Conservation (phyloP, 73 alveolate species). For the Uronychia binucleata region DNA sequence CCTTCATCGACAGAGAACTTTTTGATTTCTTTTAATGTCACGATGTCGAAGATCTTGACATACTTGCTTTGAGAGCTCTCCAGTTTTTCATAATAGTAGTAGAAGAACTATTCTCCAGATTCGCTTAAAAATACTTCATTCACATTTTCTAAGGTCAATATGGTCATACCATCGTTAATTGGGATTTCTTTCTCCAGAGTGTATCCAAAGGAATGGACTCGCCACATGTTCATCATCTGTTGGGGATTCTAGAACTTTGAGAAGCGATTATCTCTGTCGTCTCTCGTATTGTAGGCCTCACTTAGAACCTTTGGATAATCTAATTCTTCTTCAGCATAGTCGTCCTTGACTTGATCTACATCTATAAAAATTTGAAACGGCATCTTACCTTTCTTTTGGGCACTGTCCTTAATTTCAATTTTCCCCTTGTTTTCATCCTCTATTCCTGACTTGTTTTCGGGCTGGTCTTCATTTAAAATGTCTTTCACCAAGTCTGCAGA, state of each 20-base stretch:
- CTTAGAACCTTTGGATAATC: not conserved
- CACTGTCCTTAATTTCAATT: not conserved
- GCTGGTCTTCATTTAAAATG: not conserved
- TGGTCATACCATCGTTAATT: too few relatives aligned
- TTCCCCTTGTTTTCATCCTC: too few relatives aligned
- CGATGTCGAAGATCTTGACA: not conserved
- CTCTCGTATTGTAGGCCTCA: not conserved
- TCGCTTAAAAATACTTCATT: not conserved
- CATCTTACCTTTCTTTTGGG: not conserved
- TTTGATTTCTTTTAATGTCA: not conserved
- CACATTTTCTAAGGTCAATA: too few relatives aligned
- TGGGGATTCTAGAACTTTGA: not conserved
- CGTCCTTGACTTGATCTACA: too few relatives aligned
- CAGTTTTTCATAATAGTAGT: not conserved
- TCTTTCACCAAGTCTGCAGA: not conserved
- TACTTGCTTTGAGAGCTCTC: not conserved
- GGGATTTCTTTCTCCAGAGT: not conserved
- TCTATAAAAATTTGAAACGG: too few relatives aligned
- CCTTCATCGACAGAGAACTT: not conserved
- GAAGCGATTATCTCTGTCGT: not conserved
- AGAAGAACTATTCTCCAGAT: not conserved
- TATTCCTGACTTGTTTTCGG: not conserved
- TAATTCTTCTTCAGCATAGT: not conserved
- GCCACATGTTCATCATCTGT: not conserved
- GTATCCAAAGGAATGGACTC: not conserved